A percentile compares a stretch with the other conserved stretches of the same genome.
Conservation (phyloP, 345 rosid genomes). For the Aegle marmelos region DNA sequence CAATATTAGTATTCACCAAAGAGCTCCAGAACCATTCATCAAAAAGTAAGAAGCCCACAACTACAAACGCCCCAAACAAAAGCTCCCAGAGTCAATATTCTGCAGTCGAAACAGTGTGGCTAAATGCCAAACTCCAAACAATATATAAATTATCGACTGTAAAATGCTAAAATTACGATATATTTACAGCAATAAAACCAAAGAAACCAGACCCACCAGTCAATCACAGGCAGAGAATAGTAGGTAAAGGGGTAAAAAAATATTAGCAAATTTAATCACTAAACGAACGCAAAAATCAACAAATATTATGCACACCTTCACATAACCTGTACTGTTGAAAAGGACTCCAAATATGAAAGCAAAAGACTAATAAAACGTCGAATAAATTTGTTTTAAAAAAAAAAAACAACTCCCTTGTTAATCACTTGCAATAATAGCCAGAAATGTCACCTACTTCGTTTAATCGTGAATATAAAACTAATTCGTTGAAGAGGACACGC, state of each 20-base stretch:
- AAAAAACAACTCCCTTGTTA: background rate
- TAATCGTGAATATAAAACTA: background rate
- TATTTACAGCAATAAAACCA: background rate
- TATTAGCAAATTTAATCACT: background rate
- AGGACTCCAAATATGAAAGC: background rate
- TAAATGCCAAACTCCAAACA: constrained; percentile 7
- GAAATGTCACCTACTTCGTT: background rate
- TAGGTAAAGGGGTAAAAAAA: background rate
- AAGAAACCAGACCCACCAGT: constrained; percentile 2
- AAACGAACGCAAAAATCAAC: background rate
- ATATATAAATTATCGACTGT: background rate
- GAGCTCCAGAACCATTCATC: constrained; percentile 2
- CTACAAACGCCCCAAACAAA: background rate
- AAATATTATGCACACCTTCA: background rate
- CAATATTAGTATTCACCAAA: constrained; percentile 1
- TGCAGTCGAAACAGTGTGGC: background rate
- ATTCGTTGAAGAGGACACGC: background rate
- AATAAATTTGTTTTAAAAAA: background rate
- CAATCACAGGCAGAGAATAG: background rate
- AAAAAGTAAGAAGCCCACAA: constrained; percentile 5
- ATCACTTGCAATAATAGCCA: background rate
- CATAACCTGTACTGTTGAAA: background rate
- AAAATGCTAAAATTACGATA: background rate
- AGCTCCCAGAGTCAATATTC: background rate
- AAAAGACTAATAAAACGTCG: background rate